Base-by-base conservation (phyloP, 73 alveolate genomes). In the Paramecium sexaurelia region DNA sequence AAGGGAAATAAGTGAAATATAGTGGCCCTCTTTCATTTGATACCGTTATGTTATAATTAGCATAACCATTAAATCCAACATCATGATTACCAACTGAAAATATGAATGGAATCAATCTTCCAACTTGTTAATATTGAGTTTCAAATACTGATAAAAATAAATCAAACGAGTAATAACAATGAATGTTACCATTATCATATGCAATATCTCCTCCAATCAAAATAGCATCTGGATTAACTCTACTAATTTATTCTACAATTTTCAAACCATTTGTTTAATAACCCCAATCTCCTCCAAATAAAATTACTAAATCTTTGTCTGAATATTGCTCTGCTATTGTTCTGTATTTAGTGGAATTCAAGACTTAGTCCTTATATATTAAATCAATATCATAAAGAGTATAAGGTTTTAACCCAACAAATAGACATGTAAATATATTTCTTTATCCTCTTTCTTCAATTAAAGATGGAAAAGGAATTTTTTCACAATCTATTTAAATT, bases 171-270 rank as follows among this genome's bases (percentile, higher is more conserved):
- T 92, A 67, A 67, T 92, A 94, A 41, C 97, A 94, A 26, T 91
- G 94, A 29, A 56, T 17, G 26, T 91, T 78, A 5, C 93, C 94
- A 86, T 94, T 94, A 73, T 94, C 97, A 75, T 94, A 94, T 9
- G 94, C 95, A 6, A 94, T 88, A 71, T 94, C 97, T 10, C 97
- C 97, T 39, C 97, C 97, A 6, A 94, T 85, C 83, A 94, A 71
- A 45, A 94, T 61, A 7, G 92, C 87, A 84, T 94, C 94, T 2
- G 97, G 95, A 41, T 94, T 55, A 1, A 85, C 94, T 33, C 33
- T 45, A 11, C 55, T 75, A 37, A 92, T 39, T 24, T 92, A 84
- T 13, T 41, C 39, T 13, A 94, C 89, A 33, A 91, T 87, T 37
- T 73, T 17, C 20, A 92, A 92, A 13, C 92, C 95, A 73, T 92